A percentile compares a stretch with the other conserved stretches of the same genome.
phyloP scores from a whole-genome alignment of 2,329 filamentous ascomycete genomes.

The Ascochyta koolunga region DNA sequence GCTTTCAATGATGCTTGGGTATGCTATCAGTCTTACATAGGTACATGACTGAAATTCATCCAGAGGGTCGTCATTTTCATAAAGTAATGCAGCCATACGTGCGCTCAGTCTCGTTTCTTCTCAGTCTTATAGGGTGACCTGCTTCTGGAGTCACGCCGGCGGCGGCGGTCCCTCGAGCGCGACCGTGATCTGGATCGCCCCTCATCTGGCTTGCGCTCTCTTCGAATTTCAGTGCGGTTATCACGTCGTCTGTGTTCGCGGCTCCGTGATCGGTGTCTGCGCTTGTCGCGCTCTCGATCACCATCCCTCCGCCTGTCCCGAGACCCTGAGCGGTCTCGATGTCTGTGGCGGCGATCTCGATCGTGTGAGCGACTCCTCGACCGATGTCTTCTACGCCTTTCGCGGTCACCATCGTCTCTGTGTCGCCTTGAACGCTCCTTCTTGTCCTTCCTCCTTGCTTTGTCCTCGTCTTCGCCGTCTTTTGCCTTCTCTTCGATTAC shows the following conservation, averaged over 20 bases:
- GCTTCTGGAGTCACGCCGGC: conserved; percentile 24
- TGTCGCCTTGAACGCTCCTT: conserved; percentile 36
- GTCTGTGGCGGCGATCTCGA: conserved; percentile 36
- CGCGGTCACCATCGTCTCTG: conserved; percentile 30
- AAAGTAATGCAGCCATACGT: neutral
- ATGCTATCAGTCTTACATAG: too few relatives aligned
- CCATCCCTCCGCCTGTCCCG: conserved; percentile 35
- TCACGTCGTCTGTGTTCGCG: conserved; percentile 34
- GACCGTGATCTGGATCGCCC: conserved; percentile 27
- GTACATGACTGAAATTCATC: too few relatives aligned
- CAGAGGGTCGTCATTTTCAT: neutral
- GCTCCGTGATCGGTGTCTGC: conserved; percentile 38
- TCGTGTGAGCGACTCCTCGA: conserved; percentile 38
- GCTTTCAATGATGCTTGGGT: too few relatives aligned
- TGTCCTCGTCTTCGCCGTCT: conserved; percentile 41
- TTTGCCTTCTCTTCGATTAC: conserved; percentile 58
- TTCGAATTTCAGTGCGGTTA: conserved; percentile 30
- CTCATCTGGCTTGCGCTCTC: conserved; percentile 27
- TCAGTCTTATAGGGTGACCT: conserved; percentile 26
- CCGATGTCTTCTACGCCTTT: conserved; percentile 32
- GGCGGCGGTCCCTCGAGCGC: conserved; percentile 20
- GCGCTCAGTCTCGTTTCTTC: conserved; percentile 18
- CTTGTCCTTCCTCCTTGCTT: conserved; percentile 23
- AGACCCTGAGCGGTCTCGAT: conserved; percentile 38
- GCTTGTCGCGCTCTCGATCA: conserved; percentile 37